Base-by-base conservation (phyloP, 2,329 filamentous ascomycete genomes). In the Xylaria sp. region DNA sequence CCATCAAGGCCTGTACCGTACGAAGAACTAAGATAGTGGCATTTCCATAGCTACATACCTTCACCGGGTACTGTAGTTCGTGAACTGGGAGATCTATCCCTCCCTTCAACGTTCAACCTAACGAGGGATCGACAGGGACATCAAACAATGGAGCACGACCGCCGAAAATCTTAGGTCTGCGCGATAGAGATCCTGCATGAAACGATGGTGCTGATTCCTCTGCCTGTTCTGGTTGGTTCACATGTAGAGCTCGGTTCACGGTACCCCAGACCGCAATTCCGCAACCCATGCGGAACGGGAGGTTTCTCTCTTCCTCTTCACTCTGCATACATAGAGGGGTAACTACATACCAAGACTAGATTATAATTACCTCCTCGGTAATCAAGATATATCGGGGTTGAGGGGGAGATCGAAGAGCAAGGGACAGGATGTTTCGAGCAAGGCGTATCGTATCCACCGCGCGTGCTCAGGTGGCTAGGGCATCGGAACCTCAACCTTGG, bases 101-200 rank as follows among this genome's bases (percentile, higher is more conserved):
- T 55, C 58, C 34, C 59, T 59, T 57, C 45, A 57, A 27, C 64
- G 47, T 64, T 64, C 61, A 64, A 51, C 61, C 30, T 30, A 55
- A 59, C 54, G 50, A 68, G 67, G 61, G 72, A 74, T 74, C 72
- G 72, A 69, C 72, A 74, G 72, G 72, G 66, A 72, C 72, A 64
- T 71, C 70, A 70, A 71, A 69, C 71, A 71, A 63, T 64, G 62
- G 55, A 51, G 70, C 59, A 69, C 72, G 64, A 36, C 63, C 61
- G 64, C 71, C 61, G 50, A 72, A 57, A 55, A 62, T 66, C 63
- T 63, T 69, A 65, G 56, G 70, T 65, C 69, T 61, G 32, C 56
- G 47, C 57, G 65, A 62, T 62, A 69, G 66, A 64, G 50, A 63
- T 63, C n/a, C 51, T 53, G 62, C 62, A 69, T 69, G 63, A 71